A percentile compares a stretch with the other conserved stretches of the same genome.
phyloP scores from a whole-genome alignment of 164 flowering plant genomes.

The Cinnamomum micranthum region DNA sequence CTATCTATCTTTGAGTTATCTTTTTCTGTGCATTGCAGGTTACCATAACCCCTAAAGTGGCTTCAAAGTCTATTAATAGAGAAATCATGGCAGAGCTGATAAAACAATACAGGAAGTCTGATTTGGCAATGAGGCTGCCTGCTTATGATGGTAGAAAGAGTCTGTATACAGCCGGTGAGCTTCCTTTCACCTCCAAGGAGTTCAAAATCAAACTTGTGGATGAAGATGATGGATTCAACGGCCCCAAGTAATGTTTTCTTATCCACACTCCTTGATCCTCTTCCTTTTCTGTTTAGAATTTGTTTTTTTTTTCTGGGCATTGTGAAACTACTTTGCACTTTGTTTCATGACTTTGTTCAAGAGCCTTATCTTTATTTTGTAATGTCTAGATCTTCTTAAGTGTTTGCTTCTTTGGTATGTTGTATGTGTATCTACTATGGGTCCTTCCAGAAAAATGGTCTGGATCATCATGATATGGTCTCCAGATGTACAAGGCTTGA shows the following conservation, averaged over 20 bases:
- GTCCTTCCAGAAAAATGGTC: too few relatives aligned
- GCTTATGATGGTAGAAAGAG: conserved; percentile 95
- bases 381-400: too few relatives aligned
- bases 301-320: neutral
- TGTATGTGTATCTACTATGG: too few relatives aligned
- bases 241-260: conserved; percentile 54
- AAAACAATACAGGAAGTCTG: conserved; percentile 66
- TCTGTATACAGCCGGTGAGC: conserved; percentile 91
- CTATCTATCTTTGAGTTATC: too few relatives aligned
- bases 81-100: conserved; percentile 79
- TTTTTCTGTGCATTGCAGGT: conserved; percentile 43
- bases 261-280: neutral
- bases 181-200: conserved; percentile 79
- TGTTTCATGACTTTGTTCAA: neutral
- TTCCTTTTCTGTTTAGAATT: neutral
- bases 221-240: conserved; percentile 65
- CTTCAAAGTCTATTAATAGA: conserved; percentile 66
- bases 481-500: too few relatives aligned
- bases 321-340: neutral
- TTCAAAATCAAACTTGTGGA: conserved; percentile 61
- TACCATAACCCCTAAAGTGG: conserved; percentile 79
- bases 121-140: conserved; percentile 82
- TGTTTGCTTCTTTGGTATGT: too few relatives aligned
- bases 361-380: neutral
- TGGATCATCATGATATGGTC: too few relatives aligned